Evolutionary conservation across 768 basidiomycete species (phyloP), one percentile per base, ranked within the genome.

Genomic region (Rhizopogon vinicolor): DNA sequence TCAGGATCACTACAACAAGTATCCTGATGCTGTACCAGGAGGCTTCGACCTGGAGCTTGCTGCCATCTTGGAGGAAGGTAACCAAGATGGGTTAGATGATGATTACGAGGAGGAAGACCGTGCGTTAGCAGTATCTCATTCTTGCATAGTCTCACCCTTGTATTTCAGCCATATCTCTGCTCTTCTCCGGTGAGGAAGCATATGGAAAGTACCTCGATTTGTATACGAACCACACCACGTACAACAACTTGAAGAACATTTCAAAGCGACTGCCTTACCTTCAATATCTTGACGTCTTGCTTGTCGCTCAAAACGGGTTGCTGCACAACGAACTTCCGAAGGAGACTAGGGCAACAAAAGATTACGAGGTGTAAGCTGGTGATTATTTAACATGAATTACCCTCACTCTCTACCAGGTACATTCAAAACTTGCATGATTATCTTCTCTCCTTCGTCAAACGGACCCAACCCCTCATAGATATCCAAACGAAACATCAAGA

Each of bases 111-210:
- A 89, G 64, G 90, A 93, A 70, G 93, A 97, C 73, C 88, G 91
- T 95, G 65, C 66, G 90, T 85, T 18, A 5, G 44, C 40, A 31
- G 31, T 35, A n/a, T 52, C 3, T 37, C 53, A 7, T 13, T 29
- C n/a, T 19, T 44, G 44, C 44, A 55, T 44, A 35, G 14, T n/a
- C 55, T 44, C 55, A 60, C 54, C 46, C 44, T 54, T 19, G 42
- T 56, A 41, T 53, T 56, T 37, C 58, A 93, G 91, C 89, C 52
- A 78, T 93, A 53, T 86, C 89, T 37, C 72, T 91, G 49, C 71
- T 96, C 62, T 99, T 99, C 74, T 96, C 95, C 12, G 97, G 97
- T 35, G 96, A 98, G 75, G 97, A 99, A 68, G 81, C 82, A 7
- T 92, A 95, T 62, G 97, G 97, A 51, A 91, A 91, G 72, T 98